phyloP scores from a whole-genome alignment of 768 basidiomycete species.

The Pleurotus citrinopileatus region DNA sequence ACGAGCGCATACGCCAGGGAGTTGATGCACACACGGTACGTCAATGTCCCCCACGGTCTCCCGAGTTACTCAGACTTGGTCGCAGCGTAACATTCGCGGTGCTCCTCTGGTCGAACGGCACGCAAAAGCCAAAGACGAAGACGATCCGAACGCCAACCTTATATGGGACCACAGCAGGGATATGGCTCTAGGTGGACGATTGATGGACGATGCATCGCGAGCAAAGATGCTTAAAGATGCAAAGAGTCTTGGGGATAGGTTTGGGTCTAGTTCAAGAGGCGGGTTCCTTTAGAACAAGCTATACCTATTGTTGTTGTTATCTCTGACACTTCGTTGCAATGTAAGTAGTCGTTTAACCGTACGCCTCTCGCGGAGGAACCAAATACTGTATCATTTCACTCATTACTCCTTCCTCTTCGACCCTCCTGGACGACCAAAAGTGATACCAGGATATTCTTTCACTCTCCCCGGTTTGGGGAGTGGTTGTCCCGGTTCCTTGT shows the following conservation, averaged over 20 bases:
- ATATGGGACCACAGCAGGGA: conserved; percentile 95
- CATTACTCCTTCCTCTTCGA: too few relatives aligned
- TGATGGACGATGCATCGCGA: conserved; percentile 88
- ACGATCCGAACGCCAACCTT: conserved; percentile 51
- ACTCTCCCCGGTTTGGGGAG: too few relatives aligned
- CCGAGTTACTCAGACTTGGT: background rate
- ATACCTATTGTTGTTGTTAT: too few relatives aligned
- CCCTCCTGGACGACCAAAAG: too few relatives aligned
- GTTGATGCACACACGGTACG: conserved; percentile 81
- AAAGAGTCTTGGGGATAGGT: conserved; percentile 76
- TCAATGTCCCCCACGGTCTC: conserved; percentile 13
- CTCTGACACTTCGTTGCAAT: too few relatives aligned
- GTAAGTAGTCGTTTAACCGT: too few relatives aligned
- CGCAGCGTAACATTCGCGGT: conserved; percentile 46
- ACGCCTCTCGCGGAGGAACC: too few relatives aligned
- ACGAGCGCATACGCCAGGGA: conserved; percentile 65
- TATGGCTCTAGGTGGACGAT: conserved; percentile 82
- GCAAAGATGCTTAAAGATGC: conserved; percentile 79
- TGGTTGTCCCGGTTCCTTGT: too few relatives aligned
- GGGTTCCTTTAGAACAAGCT: conserved; percentile 49
- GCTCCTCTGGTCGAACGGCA: conserved; percentile 58
- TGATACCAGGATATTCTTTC: too few relatives aligned
- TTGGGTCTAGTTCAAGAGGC: conserved; percentile 70
- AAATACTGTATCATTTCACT: too few relatives aligned
- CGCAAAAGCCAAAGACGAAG: conserved; percentile 30